Percentiles rank a stretch among this genome's conserved stretches.
Conservation (phyloP, 805 yeast species). For the Metschnikowia santaceciliae region DNA sequence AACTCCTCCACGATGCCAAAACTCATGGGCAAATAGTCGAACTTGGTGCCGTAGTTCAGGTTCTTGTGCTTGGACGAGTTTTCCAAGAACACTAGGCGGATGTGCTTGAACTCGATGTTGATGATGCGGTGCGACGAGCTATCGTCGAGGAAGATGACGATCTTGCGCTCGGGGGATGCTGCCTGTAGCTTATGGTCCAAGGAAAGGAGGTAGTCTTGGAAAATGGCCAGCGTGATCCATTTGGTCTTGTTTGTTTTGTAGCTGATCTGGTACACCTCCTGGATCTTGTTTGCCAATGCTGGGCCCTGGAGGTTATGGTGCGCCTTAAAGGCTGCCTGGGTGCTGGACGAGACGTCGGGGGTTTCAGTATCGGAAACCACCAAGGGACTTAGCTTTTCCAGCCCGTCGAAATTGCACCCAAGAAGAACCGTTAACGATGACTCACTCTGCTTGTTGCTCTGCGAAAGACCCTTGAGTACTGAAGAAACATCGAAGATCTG, state of each 20-base stretch:
- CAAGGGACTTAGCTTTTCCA: slow-evolving; percentile 57
- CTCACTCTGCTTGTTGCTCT: slow-evolving; percentile 35
- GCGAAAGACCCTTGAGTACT: slow-evolving; percentile 40
- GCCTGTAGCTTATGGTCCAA: slow-evolving; percentile 55
- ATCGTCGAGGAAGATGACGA: slow-evolving; percentile 56
- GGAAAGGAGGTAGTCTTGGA: slow-evolving; percentile 58
- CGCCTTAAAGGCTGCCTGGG: slow-evolving; percentile 19
- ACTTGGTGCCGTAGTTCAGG: slow-evolving; percentile 37
- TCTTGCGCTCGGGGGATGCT: slow-evolving; percentile 42
- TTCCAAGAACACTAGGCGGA: slow-evolving; percentile 34
- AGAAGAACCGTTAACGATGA: slow-evolving; percentile 52
- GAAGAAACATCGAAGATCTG: slow-evolving; percentile 47
- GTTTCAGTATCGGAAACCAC: slow-evolving; percentile 56
- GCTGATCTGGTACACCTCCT: slow-evolving; percentile 47
- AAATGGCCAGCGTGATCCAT: slow-evolving; percentile 60
- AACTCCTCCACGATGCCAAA: slow-evolving; percentile 64
- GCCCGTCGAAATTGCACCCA: slow-evolving; percentile 59
- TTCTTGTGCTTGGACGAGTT: slow-evolving; percentile 37
- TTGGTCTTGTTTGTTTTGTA: slow-evolving; percentile 59
- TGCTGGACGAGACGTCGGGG: slow-evolving; percentile 33
- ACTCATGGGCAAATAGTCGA: slow-evolving; percentile 56
- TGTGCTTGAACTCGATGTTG: slow-evolving; percentile 35
- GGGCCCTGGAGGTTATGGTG: slow-evolving; percentile 9
- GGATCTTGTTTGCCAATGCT: slow-evolving; percentile 36
- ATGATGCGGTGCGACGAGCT: slow-evolving; percentile 57